Percentiles rank a stretch among this genome's conserved stretches.
Evolutionary conservation across 192 early-diverging fungal genomes (phyloP).

Genomic region (Umbelopsis sp.): DNA sequence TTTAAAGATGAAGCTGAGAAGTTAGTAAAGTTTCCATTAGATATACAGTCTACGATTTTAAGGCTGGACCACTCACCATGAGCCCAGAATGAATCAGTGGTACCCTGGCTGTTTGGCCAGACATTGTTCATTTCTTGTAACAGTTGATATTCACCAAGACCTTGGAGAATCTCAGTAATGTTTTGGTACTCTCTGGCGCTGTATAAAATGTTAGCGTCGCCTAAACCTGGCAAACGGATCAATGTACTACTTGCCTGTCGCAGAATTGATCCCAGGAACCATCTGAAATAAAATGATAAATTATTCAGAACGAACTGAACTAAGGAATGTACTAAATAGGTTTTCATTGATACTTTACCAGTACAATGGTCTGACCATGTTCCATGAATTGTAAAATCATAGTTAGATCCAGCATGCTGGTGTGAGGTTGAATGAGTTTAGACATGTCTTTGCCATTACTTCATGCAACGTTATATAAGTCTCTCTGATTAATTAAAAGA

Average conservation of each 20-base stretch:
- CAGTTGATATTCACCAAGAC: slow-evolving; percentile 18
- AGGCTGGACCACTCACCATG: neutral
- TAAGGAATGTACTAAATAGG: neutral
- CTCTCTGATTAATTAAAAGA: too few relatives aligned
- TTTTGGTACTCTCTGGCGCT: slow-evolving; percentile 47
- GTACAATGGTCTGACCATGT: slow-evolving; percentile 70
- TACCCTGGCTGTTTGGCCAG: slow-evolving; percentile 66
- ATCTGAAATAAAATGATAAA: neutral
- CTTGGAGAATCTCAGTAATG: slow-evolving; percentile 7
- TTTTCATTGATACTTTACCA: neutral
- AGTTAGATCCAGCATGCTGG: slow-evolving; percentile 49
- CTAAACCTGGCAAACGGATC: too few relatives aligned
- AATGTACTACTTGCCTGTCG: slow-evolving; percentile 35
- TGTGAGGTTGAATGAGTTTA: too few relatives aligned
- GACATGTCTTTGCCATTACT: too few relatives aligned
- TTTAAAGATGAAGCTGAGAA: neutral
- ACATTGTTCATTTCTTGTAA: slow-evolving; percentile 52
- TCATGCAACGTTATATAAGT: too few relatives aligned
- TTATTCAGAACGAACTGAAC: neutral
- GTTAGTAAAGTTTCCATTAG: neutral
- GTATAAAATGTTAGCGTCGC: too few relatives aligned
- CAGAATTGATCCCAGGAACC: slow-evolving; percentile 44
- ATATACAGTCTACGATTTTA: neutral
- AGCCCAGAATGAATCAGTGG: slow-evolving; percentile 73
- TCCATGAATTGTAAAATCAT: slow-evolving; percentile 72